Conservation (phyloP, 495 filamentous ascomycete species). For the Trichoderma parareesei region DNA sequence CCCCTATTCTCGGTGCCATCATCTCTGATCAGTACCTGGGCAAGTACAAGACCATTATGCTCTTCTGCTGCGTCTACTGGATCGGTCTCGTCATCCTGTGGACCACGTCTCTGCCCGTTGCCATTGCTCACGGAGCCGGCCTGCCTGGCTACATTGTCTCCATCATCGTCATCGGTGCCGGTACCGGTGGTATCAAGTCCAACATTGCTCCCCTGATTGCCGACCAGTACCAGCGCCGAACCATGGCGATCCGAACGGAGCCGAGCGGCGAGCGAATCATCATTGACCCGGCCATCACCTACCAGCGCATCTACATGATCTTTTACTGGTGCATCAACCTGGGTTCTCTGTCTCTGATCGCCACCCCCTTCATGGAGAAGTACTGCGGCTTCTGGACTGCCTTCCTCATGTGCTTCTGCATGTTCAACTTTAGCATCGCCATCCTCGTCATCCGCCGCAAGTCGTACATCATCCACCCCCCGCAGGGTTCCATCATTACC, state of each 20-base stretch:
- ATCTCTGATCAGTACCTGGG: constrained; percentile 67
- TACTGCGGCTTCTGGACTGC: constrained; percentile 75
- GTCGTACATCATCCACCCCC: constrained; percentile 49
- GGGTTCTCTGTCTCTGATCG: constrained; percentile 44
- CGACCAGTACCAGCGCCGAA: constrained; percentile 24
- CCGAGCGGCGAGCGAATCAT: constrained; percentile 55
- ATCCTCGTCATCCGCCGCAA: constrained; percentile 56
- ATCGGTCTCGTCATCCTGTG: constrained; percentile 60
- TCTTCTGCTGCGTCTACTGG: constrained; percentile 48
- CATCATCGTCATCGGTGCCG: constrained; percentile 57
- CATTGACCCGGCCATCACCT: constrained; percentile 58
- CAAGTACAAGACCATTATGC: constrained; percentile 60
- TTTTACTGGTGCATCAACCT: constrained; percentile 68
- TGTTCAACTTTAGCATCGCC: constrained; percentile 51
- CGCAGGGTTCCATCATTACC: constrained; percentile 55
- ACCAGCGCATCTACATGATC: constrained; percentile 51
- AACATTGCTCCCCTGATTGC: constrained; percentile 55
- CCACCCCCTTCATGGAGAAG: constrained; percentile 59
- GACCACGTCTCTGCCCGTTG: constrained; percentile 51
- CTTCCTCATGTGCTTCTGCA: constrained; percentile 50
- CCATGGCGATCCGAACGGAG: constrained; percentile 10
- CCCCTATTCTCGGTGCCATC: constrained; percentile 48
- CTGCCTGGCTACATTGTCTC: constrained; percentile 55
- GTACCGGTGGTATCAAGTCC: constrained; percentile 58
- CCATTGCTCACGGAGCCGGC: constrained; percentile 48